Evolutionary conservation across 148 eudicot genomes (phyloP).

Genomic region (Euryodendron excelsum): DNA sequence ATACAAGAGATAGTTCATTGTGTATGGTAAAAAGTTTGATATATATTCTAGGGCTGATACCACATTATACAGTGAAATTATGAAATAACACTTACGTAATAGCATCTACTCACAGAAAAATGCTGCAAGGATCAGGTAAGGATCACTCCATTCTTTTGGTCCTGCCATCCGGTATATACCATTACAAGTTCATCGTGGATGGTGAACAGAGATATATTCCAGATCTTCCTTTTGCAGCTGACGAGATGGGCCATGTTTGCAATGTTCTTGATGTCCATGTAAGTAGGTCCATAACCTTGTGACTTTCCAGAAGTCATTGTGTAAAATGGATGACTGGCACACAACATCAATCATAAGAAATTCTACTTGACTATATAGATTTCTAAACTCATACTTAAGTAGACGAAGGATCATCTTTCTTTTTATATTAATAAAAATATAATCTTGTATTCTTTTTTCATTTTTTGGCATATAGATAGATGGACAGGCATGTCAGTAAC

Average conservation of each 20-base stretch:
- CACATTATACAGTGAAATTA: background rate
- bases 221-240: constrained; percentile 67
- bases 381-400: background rate
- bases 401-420: background rate
- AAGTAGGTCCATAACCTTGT: constrained; percentile 31
- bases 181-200: constrained; percentile 77
- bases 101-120: constrained; percentile 43
- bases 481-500: background rate
- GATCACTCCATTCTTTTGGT: constrained; percentile 70
- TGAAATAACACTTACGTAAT: background rate
- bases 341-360: background rate
- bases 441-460: no score
- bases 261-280: constrained; percentile 85
- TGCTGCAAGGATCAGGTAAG: constrained; percentile 70
- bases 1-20: background rate
- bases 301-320: background rate
- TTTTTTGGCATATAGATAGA: background rate
- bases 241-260: constrained; percentile 58
- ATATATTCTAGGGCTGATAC: background rate
- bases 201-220: constrained; percentile 65
- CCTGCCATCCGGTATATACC: constrained; percentile 81
- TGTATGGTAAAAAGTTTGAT: background rate
- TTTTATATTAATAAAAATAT: no score
- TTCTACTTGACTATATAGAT: background rate
- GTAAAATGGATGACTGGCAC: background rate